Evolutionary conservation across 805 yeast species (phyloP).

Genomic region (Barnettozyma wickerhamii): DNA sequence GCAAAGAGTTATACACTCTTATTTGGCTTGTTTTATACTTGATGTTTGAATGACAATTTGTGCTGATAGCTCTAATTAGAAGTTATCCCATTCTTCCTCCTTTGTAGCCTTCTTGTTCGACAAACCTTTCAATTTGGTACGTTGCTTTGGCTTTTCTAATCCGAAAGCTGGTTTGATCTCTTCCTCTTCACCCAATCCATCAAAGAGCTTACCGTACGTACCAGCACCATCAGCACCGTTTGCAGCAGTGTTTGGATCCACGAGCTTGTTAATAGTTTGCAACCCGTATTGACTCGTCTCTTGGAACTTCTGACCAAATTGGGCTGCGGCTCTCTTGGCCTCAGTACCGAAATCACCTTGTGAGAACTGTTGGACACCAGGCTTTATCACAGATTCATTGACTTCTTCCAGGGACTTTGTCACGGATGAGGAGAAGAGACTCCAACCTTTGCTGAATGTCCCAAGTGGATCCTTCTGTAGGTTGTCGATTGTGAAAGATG

Average conservation of each 20-base stretch:
- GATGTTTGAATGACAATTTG: background rate
- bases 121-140: conserved; percentile 52
- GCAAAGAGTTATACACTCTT: too few species aligned
- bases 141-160: conserved; percentile 48
- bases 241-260: conserved; percentile 30
- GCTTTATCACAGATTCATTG: conserved; percentile 83
- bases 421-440: conserved; percentile 81
- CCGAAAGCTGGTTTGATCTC: conserved; percentile 69
- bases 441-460: conserved; percentile 92
- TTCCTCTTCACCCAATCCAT: conserved; percentile 42
- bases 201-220: conserved; percentile 51
- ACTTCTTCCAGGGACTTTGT: conserved; percentile 82
- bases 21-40: background rate
- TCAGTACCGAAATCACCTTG: conserved; percentile 77
- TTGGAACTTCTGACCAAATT: conserved; percentile 91
- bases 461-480: conserved; percentile 84
- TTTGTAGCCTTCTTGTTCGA: conserved; percentile 39
- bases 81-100: conserved; percentile 69
- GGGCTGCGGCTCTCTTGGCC: conserved; percentile 91
- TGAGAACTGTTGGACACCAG: conserved; percentile 77
- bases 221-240: conserved; percentile 24
- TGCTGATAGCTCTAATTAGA: conserved; percentile 29
- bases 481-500: conserved; percentile 60
- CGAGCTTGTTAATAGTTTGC: conserved; percentile 50
- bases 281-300: conserved; percentile 78